Base-by-base conservation (phyloP, 2,329 filamentous ascomycete species). In the Pseudocercospora macadamiae region DNA sequence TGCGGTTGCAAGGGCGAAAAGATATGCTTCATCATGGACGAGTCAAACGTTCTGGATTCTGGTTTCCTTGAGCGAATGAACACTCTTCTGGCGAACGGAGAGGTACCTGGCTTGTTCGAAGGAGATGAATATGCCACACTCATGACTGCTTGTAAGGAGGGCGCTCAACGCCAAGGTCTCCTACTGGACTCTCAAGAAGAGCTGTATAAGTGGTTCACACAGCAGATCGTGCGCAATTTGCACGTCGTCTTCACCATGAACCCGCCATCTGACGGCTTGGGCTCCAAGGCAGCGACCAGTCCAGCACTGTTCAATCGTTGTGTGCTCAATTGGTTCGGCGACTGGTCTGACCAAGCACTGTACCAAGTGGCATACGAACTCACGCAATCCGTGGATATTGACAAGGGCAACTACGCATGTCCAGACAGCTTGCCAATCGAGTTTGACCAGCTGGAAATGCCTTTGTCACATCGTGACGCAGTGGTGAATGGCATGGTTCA, bases 171-270 rank as follows among this genome's bases (percentile, higher is more conserved):
- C 62, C 95, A 99, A 79, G 95, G 95, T 48, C 83, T 97, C 59
- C 86, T 97, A 59, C 85, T 99, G 1, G 95, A 99, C 77, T 97
- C 95, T 1, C 93, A 96, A 67, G 96, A 99, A 78, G 95, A 99
- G 76, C 82, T 99, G n/a, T 99, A 99, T 83, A 97, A 97, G 79
- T 99, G 95, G 95, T 99, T 99, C 79, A 99, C 96, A 0, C 91
- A 96, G 70, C 95, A 99, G 75, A 97, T 99, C 70, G 90, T 99
- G 74, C 96, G 96, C 81, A 99, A 99, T 72, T 80, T 99, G 37
- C 95, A 99, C 71, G 95, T 99, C 48, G 95, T 99, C 19, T 99
- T 99, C 75, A 99, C 95, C 2, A 99, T 99, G 95, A 99, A 99
- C 75, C 95, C 95, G 12, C 96, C 95, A 0, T 91, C 97, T 72